Percentiles rank a stretch among this genome's conserved stretches.
phyloP scores from a whole-genome alignment of 805 yeast species.

The Schizosaccharomyces osmophilus region DNA sequence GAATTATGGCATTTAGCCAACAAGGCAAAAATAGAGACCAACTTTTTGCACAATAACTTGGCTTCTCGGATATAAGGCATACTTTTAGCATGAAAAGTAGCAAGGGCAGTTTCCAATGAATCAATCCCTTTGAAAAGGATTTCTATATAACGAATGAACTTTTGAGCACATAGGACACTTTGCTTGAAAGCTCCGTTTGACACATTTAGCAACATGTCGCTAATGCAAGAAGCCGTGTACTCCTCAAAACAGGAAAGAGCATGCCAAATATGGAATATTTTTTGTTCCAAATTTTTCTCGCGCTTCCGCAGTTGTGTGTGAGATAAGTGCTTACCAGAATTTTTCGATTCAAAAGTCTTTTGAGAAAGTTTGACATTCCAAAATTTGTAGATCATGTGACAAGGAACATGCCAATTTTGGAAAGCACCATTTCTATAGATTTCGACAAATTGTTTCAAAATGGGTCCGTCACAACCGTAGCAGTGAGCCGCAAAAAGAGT shows the following conservation, averaged over 20 bases:
- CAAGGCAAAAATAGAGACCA: constrained; percentile 70
- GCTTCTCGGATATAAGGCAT: constrained; percentile 26
- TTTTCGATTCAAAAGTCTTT: constrained; percentile 19
- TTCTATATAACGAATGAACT: constrained; percentile 47
- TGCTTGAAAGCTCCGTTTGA: constrained; percentile 42
- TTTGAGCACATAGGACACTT: constrained; percentile 48
- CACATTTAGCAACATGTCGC: constrained; percentile 72
- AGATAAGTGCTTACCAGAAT: constrained; percentile 17
- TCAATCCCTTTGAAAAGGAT: constrained; percentile 58
- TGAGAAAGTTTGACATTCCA: constrained; percentile 61
- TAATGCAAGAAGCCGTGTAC: constrained; percentile 63
- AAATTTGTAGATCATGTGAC: constrained; percentile 89
- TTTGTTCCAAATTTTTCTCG: constrained; percentile 42
- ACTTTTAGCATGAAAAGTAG: constrained; percentile 11
- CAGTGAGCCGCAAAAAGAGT: constrained; percentile 64
- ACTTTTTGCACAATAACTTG: constrained; percentile 62
- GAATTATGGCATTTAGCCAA: constrained; percentile 31
- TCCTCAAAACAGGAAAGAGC: constrained; percentile 76
- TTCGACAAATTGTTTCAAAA: constrained; percentile 83
- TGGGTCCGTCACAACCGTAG: constrained; percentile 80
- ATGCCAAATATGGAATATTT: constrained; percentile 50
- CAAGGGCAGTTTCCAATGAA: constrained; percentile 1
- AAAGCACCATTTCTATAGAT: constrained; percentile 71
- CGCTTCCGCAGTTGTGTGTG: constrained; percentile 23
- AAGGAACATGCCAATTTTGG: constrained; percentile 98